Evolutionary conservation across 2,329 filamentous ascomycete genomes (phyloP), one percentile per base, ranked within the genome.

Genomic region (Diaporthe sp.): DNA sequence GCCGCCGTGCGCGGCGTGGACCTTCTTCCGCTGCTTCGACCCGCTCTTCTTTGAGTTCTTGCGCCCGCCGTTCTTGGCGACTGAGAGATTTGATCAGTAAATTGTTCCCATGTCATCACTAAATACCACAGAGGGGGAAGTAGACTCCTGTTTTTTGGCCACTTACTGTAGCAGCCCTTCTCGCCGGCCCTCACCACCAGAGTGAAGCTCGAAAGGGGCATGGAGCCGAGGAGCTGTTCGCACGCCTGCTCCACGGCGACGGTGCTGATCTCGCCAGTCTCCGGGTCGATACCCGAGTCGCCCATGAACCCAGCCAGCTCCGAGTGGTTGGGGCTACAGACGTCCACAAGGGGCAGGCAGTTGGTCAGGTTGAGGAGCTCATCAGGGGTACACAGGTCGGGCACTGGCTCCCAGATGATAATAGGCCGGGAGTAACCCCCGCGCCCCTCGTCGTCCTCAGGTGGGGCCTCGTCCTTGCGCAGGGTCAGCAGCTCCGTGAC

Each of bases 371-470:
- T 91, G 15, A 92, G 85, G 38, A 92, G 84, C 81, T 93, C 89
- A 55, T 92, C 90, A 0, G 95, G 92, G 0, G 90, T 92, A 82
- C 96, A 98, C 1, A 95, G 88, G 83, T 98, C 95, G 1, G 97
- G 97, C 1, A 98, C 94, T 0, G 97, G 97, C 82, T 99, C 97
- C 96, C 96, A 99, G 70, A 98, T 91, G 82, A 98, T 95, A 9
- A 95, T 84, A 1, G 96, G 94, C 64, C 89, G 89, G 1, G 86
- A 79, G 77, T 86, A 87, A 15, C 79, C 76, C 30, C 55, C 74
- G 13, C 55, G 83, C 57, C 73, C 81, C 74, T 68, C 79, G 68
- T 52, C 74, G 40, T 78, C 79, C 40, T 80, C 76, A 7, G 77
- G 60, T 1, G 77, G 78, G 5, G 77, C 76, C 52, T 73, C 76